Percentiles rank a stretch among this genome's conserved stretches.
Conservation (phyloP, 1,139 yeast genomes). For the Nakaseomyces glabratus region DNA sequence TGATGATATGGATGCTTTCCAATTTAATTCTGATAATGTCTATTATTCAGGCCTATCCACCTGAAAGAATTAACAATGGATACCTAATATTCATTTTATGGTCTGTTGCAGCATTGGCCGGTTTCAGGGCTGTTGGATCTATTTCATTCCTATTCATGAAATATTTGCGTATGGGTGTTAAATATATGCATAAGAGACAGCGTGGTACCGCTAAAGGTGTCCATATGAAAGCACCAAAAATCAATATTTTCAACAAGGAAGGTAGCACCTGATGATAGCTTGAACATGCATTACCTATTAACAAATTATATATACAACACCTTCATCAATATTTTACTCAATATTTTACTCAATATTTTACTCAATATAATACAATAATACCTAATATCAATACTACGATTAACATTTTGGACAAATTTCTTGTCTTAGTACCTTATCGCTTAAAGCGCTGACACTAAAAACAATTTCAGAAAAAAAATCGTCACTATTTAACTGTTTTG, state of each 20-base stretch:
- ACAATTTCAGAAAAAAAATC: too few relatives aligned
- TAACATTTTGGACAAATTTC: too few relatives aligned
- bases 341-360: too few relatives aligned
- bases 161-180: conserved; percentile 33
- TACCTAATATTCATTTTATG: conserved; percentile 79
- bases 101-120: conserved; percentile 79
- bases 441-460: too few relatives aligned
- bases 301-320: too few relatives aligned
- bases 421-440: too few relatives aligned
- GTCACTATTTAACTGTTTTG: too few relatives aligned
- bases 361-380: too few relatives aligned
- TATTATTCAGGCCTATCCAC: conserved; percentile 69
- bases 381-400: too few relatives aligned
- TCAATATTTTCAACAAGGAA: conserved; percentile 13
- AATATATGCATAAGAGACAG: conserved; percentile 34
- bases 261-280: too few relatives aligned
- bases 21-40: conserved; percentile 77
- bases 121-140: conserved; percentile 74
- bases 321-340: too few relatives aligned
- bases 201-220: conserved; percentile 18
- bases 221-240: conserved; percentile 15
- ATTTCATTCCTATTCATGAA: conserved; percentile 50
- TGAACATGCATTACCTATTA: too few relatives aligned
- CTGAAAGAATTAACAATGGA: conserved; percentile 57
- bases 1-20: conserved; percentile 79